A percentile compares a stretch with the other conserved stretches of the same genome.
phyloP scores from a whole-genome alignment of 1,284 basidiomycete genomes.

The Veloboletus limbatus region DNA sequence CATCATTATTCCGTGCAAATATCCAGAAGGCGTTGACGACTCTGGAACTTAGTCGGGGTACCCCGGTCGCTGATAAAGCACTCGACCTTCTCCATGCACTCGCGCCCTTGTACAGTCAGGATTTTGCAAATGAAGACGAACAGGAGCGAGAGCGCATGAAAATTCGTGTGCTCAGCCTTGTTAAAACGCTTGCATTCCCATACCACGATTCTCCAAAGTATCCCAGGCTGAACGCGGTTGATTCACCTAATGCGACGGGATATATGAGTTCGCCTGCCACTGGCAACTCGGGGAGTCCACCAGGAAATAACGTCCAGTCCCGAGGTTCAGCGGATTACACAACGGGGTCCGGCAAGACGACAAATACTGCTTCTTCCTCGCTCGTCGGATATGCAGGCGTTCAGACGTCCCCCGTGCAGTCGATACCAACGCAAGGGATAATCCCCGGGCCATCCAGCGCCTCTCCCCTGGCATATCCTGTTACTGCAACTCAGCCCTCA shows the following conservation, averaged over 20 bases:
- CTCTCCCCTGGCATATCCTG: slow-evolving; percentile 26
- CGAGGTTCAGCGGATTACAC: slow-evolving; percentile 30
- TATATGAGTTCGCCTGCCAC: slow-evolving; percentile 37
- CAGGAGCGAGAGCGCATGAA: slow-evolving; percentile 60
- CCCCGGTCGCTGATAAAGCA: slow-evolving; percentile 69
- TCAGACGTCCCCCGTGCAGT: slow-evolving; percentile 25
- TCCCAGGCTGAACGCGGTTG: slow-evolving; percentile 42
- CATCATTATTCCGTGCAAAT: slow-evolving; percentile 66
- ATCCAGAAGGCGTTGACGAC: slow-evolving; percentile 65
- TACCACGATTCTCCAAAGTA: slow-evolving; percentile 66
- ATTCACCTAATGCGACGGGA: slow-evolving; percentile 42
- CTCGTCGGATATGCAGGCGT: slow-evolving; percentile 27
- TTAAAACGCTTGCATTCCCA: slow-evolving; percentile 73
- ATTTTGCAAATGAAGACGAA: slow-evolving; percentile 45
- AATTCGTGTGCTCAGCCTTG: slow-evolving; percentile 55
- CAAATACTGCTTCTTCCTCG: slow-evolving; percentile 23
- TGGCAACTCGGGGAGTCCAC: slow-evolving; percentile 35
- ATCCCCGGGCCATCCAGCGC: slow-evolving; percentile 21
- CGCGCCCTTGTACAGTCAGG: slow-evolving; percentile 64
- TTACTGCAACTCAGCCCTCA: slow-evolving; percentile 22
- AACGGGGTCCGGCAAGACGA: slow-evolving; percentile 15
- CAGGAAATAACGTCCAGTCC: slow-evolving; percentile 19
- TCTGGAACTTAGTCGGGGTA: slow-evolving; percentile 59
- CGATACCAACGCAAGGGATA: slow-evolving; percentile 19
- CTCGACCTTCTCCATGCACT: slow-evolving; percentile 65